Conservation (phyloP, 2,329 filamentous ascomycete species). For the Acrocalymma vagum region DNA sequence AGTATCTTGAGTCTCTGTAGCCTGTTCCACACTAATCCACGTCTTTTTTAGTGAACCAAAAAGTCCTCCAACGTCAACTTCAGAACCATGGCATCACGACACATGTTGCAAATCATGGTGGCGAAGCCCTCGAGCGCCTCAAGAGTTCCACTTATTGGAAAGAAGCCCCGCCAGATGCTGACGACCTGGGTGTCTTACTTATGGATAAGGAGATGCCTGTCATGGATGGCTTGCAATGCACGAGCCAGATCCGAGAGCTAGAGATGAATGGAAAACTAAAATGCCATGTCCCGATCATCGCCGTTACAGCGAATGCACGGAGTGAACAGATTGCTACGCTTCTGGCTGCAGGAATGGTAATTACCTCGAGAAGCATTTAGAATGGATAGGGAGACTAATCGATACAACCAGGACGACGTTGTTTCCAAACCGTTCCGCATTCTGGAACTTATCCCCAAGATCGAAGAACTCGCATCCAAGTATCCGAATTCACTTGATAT, state of each 20-base stretch:
- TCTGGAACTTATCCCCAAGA: conserved; percentile 59
- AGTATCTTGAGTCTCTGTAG: not conserved
- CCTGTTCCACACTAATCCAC: conserved; percentile 4
- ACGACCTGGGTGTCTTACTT: conserved; percentile 42
- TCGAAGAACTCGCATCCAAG: conserved; percentile 54
- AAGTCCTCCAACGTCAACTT: conserved; percentile 59
- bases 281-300: conserved; percentile 51
- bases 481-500: conserved; percentile 13
- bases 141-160: conserved; percentile 54
- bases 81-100: conserved; percentile 57
- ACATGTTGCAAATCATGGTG: conserved; percentile 59
- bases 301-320: conserved; percentile 52
- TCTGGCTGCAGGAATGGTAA: conserved; percentile 47
- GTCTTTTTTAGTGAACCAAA: conserved; percentile 55
- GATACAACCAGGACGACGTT: conserved; percentile 56
- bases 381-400: conserved; percentile 3
- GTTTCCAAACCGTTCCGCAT: conserved; percentile 62
- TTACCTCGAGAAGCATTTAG: conserved; percentile 6
- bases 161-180: conserved; percentile 29
- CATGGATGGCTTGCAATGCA: conserved; percentile 52
- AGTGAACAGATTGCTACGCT: conserved; percentile 51
- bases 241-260: conserved; percentile 45
- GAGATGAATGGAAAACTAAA: conserved; percentile 43
- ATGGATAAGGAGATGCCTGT: conserved; percentile 54
- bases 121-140: conserved; percentile 56